phyloP scores from a whole-genome alignment of 495 filamentous ascomycete genomes.

The Bombardia bombarda region DNA sequence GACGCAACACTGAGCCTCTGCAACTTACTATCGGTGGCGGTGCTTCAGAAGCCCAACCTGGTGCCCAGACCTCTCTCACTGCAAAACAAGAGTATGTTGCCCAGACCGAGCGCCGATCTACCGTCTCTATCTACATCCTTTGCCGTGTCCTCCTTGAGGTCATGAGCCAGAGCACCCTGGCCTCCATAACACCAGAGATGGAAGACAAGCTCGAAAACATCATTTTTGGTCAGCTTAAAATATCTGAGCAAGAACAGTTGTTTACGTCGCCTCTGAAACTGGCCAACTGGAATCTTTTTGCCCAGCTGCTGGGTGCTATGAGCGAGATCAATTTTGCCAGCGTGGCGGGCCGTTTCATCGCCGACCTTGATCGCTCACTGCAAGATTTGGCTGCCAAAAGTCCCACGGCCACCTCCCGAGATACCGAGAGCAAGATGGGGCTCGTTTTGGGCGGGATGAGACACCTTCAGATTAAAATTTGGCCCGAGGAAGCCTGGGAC shows the following conservation, averaged over 20 bases:
- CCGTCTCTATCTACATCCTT: constrained; percentile 88
- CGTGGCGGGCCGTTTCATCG: constrained; percentile 72
- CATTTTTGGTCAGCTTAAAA: constrained; percentile 85
- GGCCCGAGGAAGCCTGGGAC: constrained; percentile 68
- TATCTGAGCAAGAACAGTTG: constrained; percentile 76
- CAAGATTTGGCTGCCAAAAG: constrained; percentile 62
- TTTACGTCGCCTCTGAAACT: constrained; percentile 69
- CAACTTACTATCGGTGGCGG: constrained; percentile 18
- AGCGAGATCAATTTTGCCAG: constrained; percentile 81
- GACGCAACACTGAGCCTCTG: constrained; percentile 43
- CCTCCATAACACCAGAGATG: constrained; percentile 77
- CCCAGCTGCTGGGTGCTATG: constrained; percentile 88
- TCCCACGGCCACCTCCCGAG: constrained; percentile 38
- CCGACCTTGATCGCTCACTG: constrained; percentile 69
- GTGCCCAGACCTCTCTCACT: constrained; percentile 34
- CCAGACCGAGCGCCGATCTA: constrained; percentile 77
- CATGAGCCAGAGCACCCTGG: constrained; percentile 77
- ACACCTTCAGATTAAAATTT: constrained; percentile 65
- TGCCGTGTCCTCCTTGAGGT: constrained; percentile 93
- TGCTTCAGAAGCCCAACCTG: constrained; percentile 7
- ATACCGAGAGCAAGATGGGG: constrained; percentile 72
- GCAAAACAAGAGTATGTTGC: constrained; percentile 60
- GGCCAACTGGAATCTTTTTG: constrained; percentile 92
- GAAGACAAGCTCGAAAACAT: constrained; percentile 86
- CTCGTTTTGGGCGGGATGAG: constrained; percentile 85